Evolutionary conservation across 345 rosid species (phyloP).

Genomic region (Populus ilicifolia): DNA sequence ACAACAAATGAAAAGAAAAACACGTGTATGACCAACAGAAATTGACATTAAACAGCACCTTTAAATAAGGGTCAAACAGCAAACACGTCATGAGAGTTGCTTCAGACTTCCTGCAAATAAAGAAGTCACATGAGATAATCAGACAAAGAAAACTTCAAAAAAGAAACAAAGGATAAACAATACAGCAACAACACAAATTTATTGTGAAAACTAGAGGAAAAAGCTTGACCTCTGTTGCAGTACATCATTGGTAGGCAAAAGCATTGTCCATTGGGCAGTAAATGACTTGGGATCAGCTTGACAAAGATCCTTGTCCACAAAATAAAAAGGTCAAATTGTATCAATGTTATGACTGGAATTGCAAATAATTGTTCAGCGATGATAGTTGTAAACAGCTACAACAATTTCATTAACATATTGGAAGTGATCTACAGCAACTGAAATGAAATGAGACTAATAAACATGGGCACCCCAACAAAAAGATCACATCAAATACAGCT

Average conservation of each 20-base stretch:
- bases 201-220: conserved; percentile 11
- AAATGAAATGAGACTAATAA: background rate
- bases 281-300: conserved; percentile 87
- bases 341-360: background rate
- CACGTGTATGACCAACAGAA: conserved; percentile 4
- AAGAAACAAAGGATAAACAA: conserved; percentile 4
- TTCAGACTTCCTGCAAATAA: conserved; percentile 63
- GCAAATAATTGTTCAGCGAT: conserved; percentile 1
- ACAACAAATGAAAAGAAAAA: background rate
- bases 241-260: conserved; percentile 79
- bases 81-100: conserved; percentile 80
- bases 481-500: background rate
- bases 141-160: conserved; percentile 6
- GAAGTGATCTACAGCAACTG: background rate
- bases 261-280: conserved; percentile 78
- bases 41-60: conserved; percentile 46
- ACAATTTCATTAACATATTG: background rate
- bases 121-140: conserved; percentile 20
- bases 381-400: background rate
- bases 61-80: conserved; percentile 78
- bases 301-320: conserved; percentile 66
- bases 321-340: conserved; percentile 7
- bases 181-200: background rate
- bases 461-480: background rate
- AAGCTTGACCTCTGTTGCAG: conserved; percentile 59